Evolutionary conservation across 305 asterid genomes (phyloP).

Genomic region (Fraxinus baroniana): DNA sequence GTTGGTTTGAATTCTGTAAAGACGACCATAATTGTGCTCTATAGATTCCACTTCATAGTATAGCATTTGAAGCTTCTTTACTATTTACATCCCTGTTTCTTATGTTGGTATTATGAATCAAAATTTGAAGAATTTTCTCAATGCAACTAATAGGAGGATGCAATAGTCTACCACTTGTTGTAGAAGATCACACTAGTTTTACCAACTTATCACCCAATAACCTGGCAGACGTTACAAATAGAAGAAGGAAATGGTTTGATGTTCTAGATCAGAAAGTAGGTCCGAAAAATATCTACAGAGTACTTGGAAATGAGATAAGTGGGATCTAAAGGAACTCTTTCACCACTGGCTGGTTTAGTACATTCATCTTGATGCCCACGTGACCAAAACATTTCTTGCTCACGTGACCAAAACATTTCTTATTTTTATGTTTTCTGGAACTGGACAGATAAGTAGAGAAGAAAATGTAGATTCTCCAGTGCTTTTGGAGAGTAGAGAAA

Average conservation of each 20-base stretch:
- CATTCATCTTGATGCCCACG: neutral
- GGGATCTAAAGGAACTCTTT: neutral
- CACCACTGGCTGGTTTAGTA: neutral
- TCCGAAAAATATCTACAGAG: neutral
- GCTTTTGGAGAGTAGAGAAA: neutral
- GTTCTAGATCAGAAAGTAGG: neutral
- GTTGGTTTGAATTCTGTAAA: neutral
- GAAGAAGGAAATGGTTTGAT: neutral
- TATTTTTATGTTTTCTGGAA: neutral
- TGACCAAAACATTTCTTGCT: neutral
- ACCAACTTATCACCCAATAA: neutral
- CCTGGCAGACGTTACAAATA: neutral
- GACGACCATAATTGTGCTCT: neutral
- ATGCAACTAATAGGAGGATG: neutral
- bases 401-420: neutral
- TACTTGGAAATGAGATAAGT: neutral
- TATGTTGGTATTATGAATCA: neutral
- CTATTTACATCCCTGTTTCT: neutral
- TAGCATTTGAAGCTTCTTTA: neutral
- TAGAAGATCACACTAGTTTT: neutral
- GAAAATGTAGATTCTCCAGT: neutral
- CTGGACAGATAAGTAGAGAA: neutral
- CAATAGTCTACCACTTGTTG: neutral
- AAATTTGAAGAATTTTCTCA: neutral
- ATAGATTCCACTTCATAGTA: neutral